Percentiles rank a stretch among this genome's conserved stretches.
Evolutionary conservation across 176 grass and related monocot genomes (phyloP).

Genomic region (Echinochloa phyllopogon): DNA sequence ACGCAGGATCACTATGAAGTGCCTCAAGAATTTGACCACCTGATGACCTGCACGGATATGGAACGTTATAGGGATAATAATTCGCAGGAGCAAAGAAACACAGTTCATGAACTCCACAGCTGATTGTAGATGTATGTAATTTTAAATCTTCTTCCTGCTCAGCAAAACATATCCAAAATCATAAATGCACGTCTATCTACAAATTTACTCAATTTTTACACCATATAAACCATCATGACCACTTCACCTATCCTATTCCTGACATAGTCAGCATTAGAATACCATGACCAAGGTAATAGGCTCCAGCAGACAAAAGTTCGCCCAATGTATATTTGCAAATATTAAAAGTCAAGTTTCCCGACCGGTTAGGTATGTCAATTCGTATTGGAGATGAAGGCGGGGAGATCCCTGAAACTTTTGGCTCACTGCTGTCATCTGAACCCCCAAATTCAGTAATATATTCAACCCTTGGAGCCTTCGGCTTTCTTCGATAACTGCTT

Average conservation of each 20-base stretch:
- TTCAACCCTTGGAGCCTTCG: conserved; percentile 81
- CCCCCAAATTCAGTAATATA: conserved; percentile 99
- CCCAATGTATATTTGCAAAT: conserved; percentile 82
- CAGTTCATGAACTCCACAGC: conserved; percentile 41
- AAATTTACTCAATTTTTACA: conserved; percentile 41
- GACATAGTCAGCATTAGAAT: conserved; percentile 47
- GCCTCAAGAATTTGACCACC: conserved; percentile 92
- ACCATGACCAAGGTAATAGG: conserved; percentile 47
- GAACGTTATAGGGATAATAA: conserved; percentile 59
- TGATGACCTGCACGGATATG: conserved; percentile 72
- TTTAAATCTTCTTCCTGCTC: conserved; percentile 42
- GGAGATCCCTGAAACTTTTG: conserved; percentile 81
- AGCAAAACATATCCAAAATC: conserved; percentile 31
- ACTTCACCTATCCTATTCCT: conserved; percentile 52
- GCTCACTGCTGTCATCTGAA: conserved; percentile 55
- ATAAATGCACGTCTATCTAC: conserved; percentile 40
- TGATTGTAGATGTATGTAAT: conserved; percentile 28
- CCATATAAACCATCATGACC: conserved; percentile 34
- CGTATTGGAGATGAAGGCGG: conserved; percentile 94
- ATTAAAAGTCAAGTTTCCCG: conserved; percentile 90
- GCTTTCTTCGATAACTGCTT: conserved; percentile 79
- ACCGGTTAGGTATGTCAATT: conserved; percentile 80
- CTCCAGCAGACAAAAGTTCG: conserved; percentile 60
- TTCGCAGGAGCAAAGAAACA: conserved; percentile 15
- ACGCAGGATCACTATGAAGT: conserved; percentile 97